Conservation (phyloP, 768 basidiomycete genomes). For the Mycena belliarum region DNA sequence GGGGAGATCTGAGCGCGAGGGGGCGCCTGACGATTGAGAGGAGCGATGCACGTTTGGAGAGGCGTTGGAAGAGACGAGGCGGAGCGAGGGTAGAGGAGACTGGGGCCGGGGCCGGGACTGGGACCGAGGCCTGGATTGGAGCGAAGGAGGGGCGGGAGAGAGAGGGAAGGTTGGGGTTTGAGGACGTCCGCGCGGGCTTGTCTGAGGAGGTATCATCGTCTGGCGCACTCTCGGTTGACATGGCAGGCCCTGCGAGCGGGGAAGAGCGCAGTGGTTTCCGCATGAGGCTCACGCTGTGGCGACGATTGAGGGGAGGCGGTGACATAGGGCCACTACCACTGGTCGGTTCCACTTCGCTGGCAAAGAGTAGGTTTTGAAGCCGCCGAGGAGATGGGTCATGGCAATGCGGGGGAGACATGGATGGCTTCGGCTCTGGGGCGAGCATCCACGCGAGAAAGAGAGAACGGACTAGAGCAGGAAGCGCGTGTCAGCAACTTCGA, state of each 20-base stretch:
- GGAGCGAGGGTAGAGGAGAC: not conserved
- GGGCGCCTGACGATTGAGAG: conserved; percentile 12
- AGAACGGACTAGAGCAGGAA: not conserved
- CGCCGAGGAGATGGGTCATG: not conserved
- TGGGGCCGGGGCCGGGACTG: not conserved
- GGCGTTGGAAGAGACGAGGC: not conserved
- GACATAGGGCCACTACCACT: not conserved
- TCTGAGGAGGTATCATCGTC: not conserved
- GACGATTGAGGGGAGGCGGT: conserved; percentile 3
- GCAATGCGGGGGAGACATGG: not conserved
- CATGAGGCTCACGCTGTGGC: conserved; percentile 17
- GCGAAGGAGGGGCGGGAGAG: not conserved
- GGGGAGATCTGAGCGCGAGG: not conserved
- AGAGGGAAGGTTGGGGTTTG: conserved; percentile 23
- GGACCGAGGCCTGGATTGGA: not conserved
- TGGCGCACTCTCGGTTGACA: conserved; percentile 26
- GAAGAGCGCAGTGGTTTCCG: conserved; percentile 42
- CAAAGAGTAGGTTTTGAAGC: not conserved
- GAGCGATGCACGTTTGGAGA: conserved; percentile 1
- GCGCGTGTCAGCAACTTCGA: not conserved
- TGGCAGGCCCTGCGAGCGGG: conserved; percentile 41
- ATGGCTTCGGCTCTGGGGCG: not conserved
- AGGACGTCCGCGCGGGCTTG: conserved; percentile 10
- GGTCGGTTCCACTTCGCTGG: not conserved
- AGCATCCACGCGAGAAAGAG: conserved; percentile 8